Conservation (phyloP, 805 yeast genomes). For the Myxozyma nipponensis region DNA sequence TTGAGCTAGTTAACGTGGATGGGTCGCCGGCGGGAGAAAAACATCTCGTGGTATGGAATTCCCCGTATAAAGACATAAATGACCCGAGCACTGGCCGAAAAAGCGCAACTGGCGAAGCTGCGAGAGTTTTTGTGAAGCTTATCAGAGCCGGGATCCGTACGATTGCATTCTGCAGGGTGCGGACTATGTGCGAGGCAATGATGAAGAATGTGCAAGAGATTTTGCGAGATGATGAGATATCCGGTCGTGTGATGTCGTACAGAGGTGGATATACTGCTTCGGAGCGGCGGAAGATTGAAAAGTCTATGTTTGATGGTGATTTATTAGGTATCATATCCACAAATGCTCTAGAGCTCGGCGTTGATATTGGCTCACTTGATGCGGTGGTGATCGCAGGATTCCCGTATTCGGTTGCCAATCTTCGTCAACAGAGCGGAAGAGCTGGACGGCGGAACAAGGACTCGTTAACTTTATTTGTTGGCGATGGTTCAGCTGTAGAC, state of each 20-base stretch:
- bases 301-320: conserved; percentile 83
- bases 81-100: conserved; percentile 61
- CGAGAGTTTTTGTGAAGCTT: conserved; percentile 64
- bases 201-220: conserved; percentile 76
- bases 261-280: conserved; percentile 89
- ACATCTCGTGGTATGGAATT: conserved; percentile 76
- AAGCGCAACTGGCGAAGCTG: conserved; percentile 70
- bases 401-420: conserved; percentile 78
- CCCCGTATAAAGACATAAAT: conserved; percentile 60
- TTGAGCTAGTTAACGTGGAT: conserved; percentile 63
- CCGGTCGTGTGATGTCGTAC: conserved; percentile 77
- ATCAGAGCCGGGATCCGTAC: conserved; percentile 65
- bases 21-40: conserved; percentile 87
- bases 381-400: conserved; percentile 91
- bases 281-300: conserved; percentile 84
- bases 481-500: conserved; percentile 79
- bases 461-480: conserved; percentile 79
- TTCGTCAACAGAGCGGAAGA: conserved; percentile 95
- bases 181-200: conserved; percentile 79
- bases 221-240: conserved; percentile 45
- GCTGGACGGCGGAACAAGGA: conserved; percentile 89
- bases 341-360: conserved; percentile 91
- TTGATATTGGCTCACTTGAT: conserved; percentile 89
- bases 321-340: conserved; percentile 87
- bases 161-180: conserved; percentile 83